Evolutionary conservation across 2,329 filamentous ascomycete species (phyloP).

Genomic region (Ascochyta rabiei): DNA sequence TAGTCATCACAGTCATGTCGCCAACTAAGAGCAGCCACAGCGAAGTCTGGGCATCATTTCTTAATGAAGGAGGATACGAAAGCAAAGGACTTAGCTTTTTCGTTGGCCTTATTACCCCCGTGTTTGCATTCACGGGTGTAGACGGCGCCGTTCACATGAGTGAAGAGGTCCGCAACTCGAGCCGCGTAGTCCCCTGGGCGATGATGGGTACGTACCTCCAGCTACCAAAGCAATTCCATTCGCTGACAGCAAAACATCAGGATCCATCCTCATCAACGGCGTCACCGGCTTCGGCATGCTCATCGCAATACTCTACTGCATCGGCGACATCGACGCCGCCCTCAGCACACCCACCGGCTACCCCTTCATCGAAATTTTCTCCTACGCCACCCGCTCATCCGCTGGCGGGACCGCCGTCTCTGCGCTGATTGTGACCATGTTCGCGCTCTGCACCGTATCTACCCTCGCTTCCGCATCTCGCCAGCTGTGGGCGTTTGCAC

Average conservation of each 20-base stretch:
- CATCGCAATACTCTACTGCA: slow-evolving; percentile 42
- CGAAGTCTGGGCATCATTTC: slow-evolving; percentile 53
- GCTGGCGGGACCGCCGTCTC: slow-evolving; percentile 54
- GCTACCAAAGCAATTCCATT: slow-evolving; percentile 22
- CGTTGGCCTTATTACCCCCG: slow-evolving; percentile 42
- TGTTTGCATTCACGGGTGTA: slow-evolving; percentile 35
- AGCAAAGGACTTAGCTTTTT: slow-evolving; percentile 49
- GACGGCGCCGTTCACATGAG: slow-evolving; percentile 25
- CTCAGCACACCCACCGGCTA: slow-evolving; percentile 46
- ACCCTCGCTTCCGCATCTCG: slow-evolving; percentile 42
- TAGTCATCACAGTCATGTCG: slow-evolving; percentile 55
- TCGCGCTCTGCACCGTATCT: slow-evolving; percentile 36
- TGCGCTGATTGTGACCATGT: slow-evolving; percentile 26
- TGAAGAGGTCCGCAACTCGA: not conserved
- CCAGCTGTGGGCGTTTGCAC: slow-evolving; percentile 45
- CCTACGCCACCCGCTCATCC: slow-evolving; percentile 15
- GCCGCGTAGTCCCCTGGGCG: slow-evolving; percentile 24
- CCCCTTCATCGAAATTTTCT: slow-evolving; percentile 54
- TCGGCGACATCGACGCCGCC: slow-evolving; percentile 38
- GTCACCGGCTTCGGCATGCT: slow-evolving; percentile 28
- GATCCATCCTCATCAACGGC: slow-evolving; percentile 33
- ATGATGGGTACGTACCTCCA: slow-evolving; percentile 16
- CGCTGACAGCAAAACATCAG: slow-evolving; percentile 33
- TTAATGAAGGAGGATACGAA: slow-evolving; percentile 52
- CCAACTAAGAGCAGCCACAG: slow-evolving; percentile 35